Conservation (phyloP, 1,139 yeast genomes). For the Debaryomyces udenii region DNA sequence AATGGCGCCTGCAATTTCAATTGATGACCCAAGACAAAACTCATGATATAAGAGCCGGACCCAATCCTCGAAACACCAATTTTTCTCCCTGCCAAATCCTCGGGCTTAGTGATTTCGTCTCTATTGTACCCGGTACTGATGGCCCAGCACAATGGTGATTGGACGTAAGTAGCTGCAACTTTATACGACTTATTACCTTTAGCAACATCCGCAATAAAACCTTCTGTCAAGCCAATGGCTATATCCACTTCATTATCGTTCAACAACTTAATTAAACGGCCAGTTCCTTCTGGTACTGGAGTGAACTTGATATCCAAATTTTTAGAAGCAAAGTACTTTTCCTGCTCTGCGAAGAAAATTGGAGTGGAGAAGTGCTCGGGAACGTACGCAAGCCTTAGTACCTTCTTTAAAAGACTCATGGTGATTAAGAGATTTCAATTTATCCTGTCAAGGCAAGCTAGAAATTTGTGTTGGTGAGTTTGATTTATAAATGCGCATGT, state of each 20-base stretch:
- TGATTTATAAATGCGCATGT: not conserved
- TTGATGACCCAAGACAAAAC: slow-evolving; percentile 76
- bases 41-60: slow-evolving; percentile 89
- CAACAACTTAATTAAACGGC: slow-evolving; percentile 77
- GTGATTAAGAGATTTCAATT: not conserved
- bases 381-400: slow-evolving; percentile 68
- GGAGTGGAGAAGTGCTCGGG: slow-evolving; percentile 96
- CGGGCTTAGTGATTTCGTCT: slow-evolving; percentile 49
- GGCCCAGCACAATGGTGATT: slow-evolving; percentile 89
- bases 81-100: slow-evolving; percentile 59
- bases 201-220: slow-evolving; percentile 80
- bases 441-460: no score
- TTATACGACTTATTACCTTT: slow-evolving; percentile 67
- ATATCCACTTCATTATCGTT: slow-evolving; percentile 67
- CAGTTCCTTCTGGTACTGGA: slow-evolving; percentile 86
- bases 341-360: slow-evolving; percentile 65
- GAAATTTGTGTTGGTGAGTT: not conserved
- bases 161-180: slow-evolving; percentile 78
- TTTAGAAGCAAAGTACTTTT: slow-evolving; percentile 54
- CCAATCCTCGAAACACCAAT: slow-evolving; percentile 92
- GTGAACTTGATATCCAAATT: slow-evolving; percentile 61
- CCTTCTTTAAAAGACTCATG: slow-evolving; percentile 2
- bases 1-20: slow-evolving; percentile 52
- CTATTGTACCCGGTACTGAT: slow-evolving; percentile 74
- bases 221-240: slow-evolving; percentile 90